These are phyloP conservation scores for Plasmodium gonderi DNA, from an alignment of 169 alveolate species.

Conservation along the genomic window DNA sequence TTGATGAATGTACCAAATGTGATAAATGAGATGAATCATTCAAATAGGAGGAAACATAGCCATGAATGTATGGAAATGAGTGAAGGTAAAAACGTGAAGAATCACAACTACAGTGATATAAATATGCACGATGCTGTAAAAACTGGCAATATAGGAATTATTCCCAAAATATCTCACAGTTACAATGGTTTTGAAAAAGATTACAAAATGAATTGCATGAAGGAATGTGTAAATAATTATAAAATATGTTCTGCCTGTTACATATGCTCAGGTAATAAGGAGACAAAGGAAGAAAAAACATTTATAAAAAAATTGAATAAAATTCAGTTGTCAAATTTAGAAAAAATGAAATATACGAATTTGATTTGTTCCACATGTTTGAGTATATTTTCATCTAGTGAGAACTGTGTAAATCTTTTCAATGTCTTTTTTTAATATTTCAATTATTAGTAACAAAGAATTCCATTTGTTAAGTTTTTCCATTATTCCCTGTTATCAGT, in stretches of 20 bases:
- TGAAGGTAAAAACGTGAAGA: not conserved
- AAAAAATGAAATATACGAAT: constrained; percentile 46
- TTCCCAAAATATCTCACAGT: not conserved
- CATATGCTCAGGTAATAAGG: constrained; percentile 68
- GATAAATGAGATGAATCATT: not conserved
- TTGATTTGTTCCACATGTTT: constrained; percentile 57
- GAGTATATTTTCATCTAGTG: constrained; percentile 57
- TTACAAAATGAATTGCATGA: not conserved
- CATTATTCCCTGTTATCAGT: too few relatives aligned
- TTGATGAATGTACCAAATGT: not conserved
- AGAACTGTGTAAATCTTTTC: constrained; percentile 13
- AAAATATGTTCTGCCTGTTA: not conserved
- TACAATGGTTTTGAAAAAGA: not conserved
- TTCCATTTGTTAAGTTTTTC: not conserved
- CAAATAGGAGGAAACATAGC: not conserved
- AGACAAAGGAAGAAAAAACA: constrained; percentile 35
- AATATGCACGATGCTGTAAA: not conserved
- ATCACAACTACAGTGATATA: not conserved
- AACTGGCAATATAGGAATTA: not conserved
- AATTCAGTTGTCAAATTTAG: constrained; percentile 27
- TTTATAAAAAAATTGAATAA: constrained; percentile 61
- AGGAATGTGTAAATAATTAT: not conserved
- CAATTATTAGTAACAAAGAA: too few relatives aligned
- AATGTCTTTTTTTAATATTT: constrained; percentile 17
- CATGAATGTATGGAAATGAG: not conserved